phyloP scores from a whole-genome alignment of 2,329 filamentous ascomycete genomes.

The Byssothecium circinans region DNA sequence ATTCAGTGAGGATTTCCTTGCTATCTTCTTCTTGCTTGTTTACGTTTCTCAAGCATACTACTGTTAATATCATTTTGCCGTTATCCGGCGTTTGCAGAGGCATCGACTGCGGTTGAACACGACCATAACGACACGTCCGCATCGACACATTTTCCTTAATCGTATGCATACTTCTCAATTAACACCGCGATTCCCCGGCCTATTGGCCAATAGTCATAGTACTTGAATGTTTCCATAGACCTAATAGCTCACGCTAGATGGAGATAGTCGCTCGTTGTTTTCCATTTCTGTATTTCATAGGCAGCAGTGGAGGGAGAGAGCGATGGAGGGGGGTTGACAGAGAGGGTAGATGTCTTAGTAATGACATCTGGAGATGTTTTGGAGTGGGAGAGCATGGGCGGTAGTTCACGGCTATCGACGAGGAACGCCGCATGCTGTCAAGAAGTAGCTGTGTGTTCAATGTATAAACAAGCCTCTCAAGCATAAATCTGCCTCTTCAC shows the following conservation, averaged over 20 bases:
- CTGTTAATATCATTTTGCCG: too few relatives aligned
- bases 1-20: neutral
- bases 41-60: too few relatives aligned
- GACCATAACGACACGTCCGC: too few relatives aligned
- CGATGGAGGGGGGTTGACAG: neutral
- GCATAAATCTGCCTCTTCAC: neutral
- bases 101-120: too few relatives aligned
- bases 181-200: conserved; percentile 21
- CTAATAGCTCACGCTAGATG: conserved; percentile 35
- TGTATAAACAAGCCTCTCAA: neutral
- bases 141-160: neutral
- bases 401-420: neutral
- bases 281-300: neutral
- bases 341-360: neutral
- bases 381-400: neutral
- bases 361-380: neutral
- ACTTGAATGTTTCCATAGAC: conserved; percentile 19
- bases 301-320: too few relatives aligned
- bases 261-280: conserved; percentile 4
- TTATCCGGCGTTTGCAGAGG: too few relatives aligned
- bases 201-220: conserved; percentile 13
- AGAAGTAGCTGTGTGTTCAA: neutral
- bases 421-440: neutral
- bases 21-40: neutral
- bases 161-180: neutral